These are phyloP conservation scores for Chaetomium tenue DNA, from an alignment of 495 filamentous ascomycete species.

Conservation along the genomic window DNA sequence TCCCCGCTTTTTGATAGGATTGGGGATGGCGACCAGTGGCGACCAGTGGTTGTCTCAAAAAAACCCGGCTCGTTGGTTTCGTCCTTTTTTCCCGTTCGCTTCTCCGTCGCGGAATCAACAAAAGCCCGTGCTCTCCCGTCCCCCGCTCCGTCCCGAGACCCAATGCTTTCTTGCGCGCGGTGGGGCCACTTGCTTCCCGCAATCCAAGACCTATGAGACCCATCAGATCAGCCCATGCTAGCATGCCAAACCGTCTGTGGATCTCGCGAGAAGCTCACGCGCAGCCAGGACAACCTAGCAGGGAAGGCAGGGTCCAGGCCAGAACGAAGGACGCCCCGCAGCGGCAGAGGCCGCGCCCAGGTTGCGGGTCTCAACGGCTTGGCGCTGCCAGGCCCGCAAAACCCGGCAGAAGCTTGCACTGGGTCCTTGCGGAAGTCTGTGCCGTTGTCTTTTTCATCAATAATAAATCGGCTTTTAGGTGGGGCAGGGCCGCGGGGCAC, in stretches of 20 bases:
- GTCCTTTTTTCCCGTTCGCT: neutral
- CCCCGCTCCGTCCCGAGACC: neutral
- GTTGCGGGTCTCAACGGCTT: conserved; percentile 4
- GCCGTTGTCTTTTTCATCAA: neutral
- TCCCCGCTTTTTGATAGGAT: neutral
- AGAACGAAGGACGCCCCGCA: conserved; percentile 14
- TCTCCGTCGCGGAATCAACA: neutral
- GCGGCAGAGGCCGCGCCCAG: conserved; percentile 18
- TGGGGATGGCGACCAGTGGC: no score
- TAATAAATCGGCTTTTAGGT: neutral
- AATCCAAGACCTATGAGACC: no score
- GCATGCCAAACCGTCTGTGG: no score
- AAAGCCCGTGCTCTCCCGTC: neutral
- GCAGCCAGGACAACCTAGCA: neutral
- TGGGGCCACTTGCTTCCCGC: no score
- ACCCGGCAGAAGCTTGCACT: neutral
- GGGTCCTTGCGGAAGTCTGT: neutral
- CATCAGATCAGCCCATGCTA: no score
- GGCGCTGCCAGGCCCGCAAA: conserved; percentile 1
- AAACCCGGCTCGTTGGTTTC: neutral
- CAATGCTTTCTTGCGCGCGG: conserved; percentile 21
- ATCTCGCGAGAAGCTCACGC: no score
- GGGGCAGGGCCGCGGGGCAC: neutral
- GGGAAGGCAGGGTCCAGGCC: neutral
- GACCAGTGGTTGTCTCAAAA: neutral